These are phyloP conservation scores for Aulographum hederae DNA, from an alignment of 2,329 filamentous ascomycete genomes.

Conservation along the genomic window DNA sequence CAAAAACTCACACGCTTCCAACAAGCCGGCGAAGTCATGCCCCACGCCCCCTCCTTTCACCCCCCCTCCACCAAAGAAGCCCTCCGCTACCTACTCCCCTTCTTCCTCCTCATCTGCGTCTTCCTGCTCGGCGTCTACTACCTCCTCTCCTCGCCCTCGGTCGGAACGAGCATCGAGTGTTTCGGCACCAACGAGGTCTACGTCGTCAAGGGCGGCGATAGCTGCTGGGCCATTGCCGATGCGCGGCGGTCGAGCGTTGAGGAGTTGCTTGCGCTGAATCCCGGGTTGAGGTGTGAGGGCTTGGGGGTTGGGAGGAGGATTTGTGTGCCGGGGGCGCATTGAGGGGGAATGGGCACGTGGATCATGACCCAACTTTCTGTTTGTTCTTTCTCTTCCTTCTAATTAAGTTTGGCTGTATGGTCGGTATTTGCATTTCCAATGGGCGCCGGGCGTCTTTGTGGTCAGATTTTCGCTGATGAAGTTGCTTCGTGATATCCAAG, in stretches of 20 bases:
- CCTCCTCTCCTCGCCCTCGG: constrained; percentile 9
- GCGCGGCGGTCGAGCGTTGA: constrained; percentile 24
- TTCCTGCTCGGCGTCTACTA: constrained; percentile 28
- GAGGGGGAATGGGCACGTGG: too few species aligned
- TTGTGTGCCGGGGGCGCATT: constrained; percentile 23
- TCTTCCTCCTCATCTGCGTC: constrained; percentile 34
- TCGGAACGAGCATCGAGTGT: constrained; percentile 8
- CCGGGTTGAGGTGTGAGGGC: constrained; percentile 28
- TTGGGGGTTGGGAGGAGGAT: constrained; percentile 24
- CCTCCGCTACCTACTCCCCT: constrained; percentile 39
- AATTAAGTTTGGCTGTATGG: too few species aligned
- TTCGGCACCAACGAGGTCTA: constrained; percentile 16
- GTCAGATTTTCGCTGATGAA: too few species aligned
- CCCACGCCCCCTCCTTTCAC: too few species aligned
- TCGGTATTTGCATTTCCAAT: too few species aligned
- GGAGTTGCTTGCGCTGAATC: constrained; percentile 27
- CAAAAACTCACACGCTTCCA: too few species aligned
- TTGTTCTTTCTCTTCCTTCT: too few species aligned
- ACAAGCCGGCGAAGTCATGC: too few species aligned
- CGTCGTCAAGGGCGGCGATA: constrained; percentile 27
- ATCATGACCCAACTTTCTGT: too few species aligned
- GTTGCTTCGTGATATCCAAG: too few species aligned
- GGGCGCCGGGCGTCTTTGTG: too few species aligned
- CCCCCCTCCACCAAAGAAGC: too few species aligned
- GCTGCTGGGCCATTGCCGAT: constrained; percentile 35